phyloP scores from a whole-genome alignment of 345 rosid species.

The Salix viminalis region DNA sequence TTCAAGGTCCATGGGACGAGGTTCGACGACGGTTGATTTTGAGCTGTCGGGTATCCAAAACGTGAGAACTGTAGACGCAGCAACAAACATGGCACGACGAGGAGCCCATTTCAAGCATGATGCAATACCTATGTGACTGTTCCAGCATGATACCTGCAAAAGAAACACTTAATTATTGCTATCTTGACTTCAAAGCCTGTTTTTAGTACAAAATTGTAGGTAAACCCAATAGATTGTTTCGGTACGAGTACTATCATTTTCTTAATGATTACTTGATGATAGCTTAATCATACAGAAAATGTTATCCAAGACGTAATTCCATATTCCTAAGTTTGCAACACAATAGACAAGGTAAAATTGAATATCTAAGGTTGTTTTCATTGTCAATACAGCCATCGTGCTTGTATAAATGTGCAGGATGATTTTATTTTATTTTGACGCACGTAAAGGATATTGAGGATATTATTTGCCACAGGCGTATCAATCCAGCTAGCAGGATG shows the following conservation, averaged over 20 bases:
- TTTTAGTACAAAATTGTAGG: not conserved
- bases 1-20: constrained; percentile 26
- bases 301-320: not conserved
- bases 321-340: no score
- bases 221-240: not conserved
- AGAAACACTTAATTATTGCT: not conserved
- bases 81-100: constrained; percentile 80
- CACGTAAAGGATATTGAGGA: not conserved
- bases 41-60: constrained; percentile 77
- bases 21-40: constrained; percentile 30
- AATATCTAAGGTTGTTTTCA: not conserved
- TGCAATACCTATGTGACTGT: constrained; percentile 70
- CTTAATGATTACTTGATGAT: not conserved
- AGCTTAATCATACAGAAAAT: not conserved
- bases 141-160: constrained; percentile 70
- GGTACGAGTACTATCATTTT: not conserved
- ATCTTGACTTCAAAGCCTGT: not conserved
- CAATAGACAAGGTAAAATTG: not conserved
- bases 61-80: constrained; percentile 79
- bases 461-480: not conserved
- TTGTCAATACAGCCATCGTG: not conserved
- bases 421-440: no score
- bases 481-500: not conserved
- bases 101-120: constrained; percentile 96
- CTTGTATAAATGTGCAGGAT: not conserved